These are phyloP conservation scores for Evernia prunastri DNA, from an alignment of 495 filamentous ascomycete species.

Conservation along the genomic window DNA sequence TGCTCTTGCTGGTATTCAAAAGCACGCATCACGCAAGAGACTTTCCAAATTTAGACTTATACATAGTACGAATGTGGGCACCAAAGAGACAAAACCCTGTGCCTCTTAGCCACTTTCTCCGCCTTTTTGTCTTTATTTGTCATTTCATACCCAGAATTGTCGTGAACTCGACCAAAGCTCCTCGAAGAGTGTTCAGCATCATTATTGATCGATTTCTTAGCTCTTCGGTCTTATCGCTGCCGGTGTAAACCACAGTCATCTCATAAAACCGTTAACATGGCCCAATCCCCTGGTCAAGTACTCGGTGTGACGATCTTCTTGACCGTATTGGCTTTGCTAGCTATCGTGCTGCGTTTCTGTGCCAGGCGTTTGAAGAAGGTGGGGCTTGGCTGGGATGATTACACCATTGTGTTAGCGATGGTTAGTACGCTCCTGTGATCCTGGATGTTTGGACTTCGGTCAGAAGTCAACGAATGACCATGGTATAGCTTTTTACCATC, in stretches of 20 bases:
- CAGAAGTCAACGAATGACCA: background rate
- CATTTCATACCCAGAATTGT: background rate
- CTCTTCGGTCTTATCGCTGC: background rate
- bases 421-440: background rate
- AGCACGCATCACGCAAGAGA: background rate
- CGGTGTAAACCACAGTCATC: no score
- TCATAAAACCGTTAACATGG: background rate
- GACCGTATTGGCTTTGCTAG: background rate
- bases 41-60: background rate
- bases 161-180: no score
- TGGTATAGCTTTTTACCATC: background rate
- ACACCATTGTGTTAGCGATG: slow-evolving; percentile 2
- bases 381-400: slow-evolving; percentile 7
- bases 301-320: background rate
- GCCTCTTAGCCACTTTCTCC: background rate
- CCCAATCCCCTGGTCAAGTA: background rate
- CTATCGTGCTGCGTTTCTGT: slow-evolving; percentile 6
- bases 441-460: background rate
- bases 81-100: background rate
- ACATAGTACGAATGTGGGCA: background rate
- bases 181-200: background rate
- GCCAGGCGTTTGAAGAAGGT: slow-evolving; percentile 9
- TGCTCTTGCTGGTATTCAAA: background rate
- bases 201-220: background rate
- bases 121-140: background rate